Evolutionary conservation across 495 filamentous ascomycete species (phyloP), one percentile per base, ranked within the genome.

Genomic region (Hypomontagnella submonticulosa): DNA sequence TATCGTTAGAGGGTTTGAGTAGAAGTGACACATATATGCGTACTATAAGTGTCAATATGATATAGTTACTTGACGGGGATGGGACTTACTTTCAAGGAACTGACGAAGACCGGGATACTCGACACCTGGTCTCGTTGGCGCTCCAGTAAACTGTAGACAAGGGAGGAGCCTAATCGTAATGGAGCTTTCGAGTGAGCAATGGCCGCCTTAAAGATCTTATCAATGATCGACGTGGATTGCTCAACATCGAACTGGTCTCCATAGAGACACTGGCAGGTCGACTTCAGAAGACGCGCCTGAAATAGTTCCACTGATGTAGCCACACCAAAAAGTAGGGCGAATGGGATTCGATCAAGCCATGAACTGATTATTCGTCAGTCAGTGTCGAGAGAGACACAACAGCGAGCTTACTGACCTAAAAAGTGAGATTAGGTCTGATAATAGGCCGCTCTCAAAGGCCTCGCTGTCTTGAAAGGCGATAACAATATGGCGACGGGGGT

Each of bases 21-120:
- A 98, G 73, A 96, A 97, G 74, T 97, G 92, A 27, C 89, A 92
- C 94, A 99, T 97, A 66, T 95, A 94, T 11, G 88, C 86, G 76
- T 97, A 97, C 90, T 96, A 63, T 10, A 49, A 46, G 3, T 27
- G 15, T 38, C 23, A 69, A 60, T 63, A 54, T 37, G 20, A 34
- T 15, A 56, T 15, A 50, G 2, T 49, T 49, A 10, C 8, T 9
- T 30, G 3, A 44, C 1, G 4, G 7, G n/a, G 16, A 19, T 33
- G 5, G 11, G 11, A 52, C 73, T 71, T 78, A 93, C 92, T 82
- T 97, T 96, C 3, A 97, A 73, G 48, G 91, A 88, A 63, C 84
- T 86, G 60, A 88, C 83, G 75, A 97, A 95, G 1, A 85, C 84
- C 46, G 91, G 87, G n/a, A 92, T 87, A 62, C 89, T 93, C 54